Base-by-base conservation (phyloP, 2,329 filamentous ascomycete genomes). In the Fusarium globosum region DNA sequence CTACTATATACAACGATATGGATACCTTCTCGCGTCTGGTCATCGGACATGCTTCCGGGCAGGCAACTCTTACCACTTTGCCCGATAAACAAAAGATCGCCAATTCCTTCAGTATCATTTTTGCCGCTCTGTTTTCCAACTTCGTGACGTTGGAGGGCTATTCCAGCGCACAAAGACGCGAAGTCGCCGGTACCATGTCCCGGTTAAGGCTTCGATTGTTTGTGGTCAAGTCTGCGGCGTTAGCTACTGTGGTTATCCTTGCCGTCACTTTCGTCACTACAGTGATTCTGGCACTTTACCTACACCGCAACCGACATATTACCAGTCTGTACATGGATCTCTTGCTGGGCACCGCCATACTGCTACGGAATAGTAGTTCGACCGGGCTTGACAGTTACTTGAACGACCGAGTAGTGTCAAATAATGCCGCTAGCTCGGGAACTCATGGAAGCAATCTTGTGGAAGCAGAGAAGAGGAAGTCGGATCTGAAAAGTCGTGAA, bases 371-470 rank as follows among this genome's bases (percentile, higher is more conserved):
- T 13, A 5, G 35, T 10, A 18, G 12, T 1, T 28, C 21, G 0
- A 51, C 6, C 1, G 43, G 57, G 4, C 26, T 60, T 23, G 57
- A 60, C 7, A 33, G 11, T 9, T 60, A 60, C 6, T 39, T 33
- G 18, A 14, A 21, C 1, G 18, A 26, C 23, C 23, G 18, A 1
- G 49, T 38, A 4, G 5, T 26, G 0, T 9, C 4, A 4, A 21
- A 2, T 7, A 38, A 16, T 38, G 2, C 6, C 1, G 4, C 8
- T 0, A 16, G 23, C 9, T 2, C 7, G 0, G 10, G 33, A 0
- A 4, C 18, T 6, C 2, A 28, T 21, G 33, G 49, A 4, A 16
- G 0, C 21, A 15, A 16, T 38, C 18, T 38, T 0, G 23, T 53
- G 14, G 7, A 38, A 38, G 13, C 18, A 16, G 49, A 26, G 13